Base-by-base conservation (phyloP, 2,329 filamentous ascomycete species). In the Hymenoscyphus albidus region DNA sequence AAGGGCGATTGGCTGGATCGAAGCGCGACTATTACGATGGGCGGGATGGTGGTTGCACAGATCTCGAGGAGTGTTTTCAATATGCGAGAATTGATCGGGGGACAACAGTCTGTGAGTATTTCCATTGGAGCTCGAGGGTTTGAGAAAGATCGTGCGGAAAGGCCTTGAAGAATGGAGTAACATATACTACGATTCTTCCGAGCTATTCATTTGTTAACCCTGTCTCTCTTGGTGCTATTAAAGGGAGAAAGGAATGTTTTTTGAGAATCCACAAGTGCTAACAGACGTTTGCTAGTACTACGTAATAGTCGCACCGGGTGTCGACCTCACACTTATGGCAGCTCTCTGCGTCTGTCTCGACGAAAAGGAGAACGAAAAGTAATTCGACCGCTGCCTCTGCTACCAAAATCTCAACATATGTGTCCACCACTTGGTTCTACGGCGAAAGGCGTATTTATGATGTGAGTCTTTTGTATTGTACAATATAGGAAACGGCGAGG, bases 331-430 rank as follows among this genome's bases (percentile, higher is more conserved):
- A 3, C 72, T 91, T 58, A 83, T 91, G 68, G 85, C 81, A 0
- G 88, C 88, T 12, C 78, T 91, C 71, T 90, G 87, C 72, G 86
- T 91, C 61, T 86, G 83, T 66, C 77, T 91, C 65, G 88, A 91
- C 68, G 87, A 90, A 80, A 83, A 82, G 78, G 83, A 88, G 64
- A 84, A 86, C 58, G 80, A 68, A 63, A 65, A 70, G 62, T 70
- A 66, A 51, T 57, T 27, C 44, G 16, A 44, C 16, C n/a, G 16
- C 16, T 44, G 16, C n/a, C 42, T 44, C 9, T 18, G 7, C 42
- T 35, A 35, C 3, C 35, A 35, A 7, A n/a, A n/a, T 44, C 42
- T n/a, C 42, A 44, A 44, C 16, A 44, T 14, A 35, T 35, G 14
- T 14, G 42, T 44, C 42, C 5, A 51, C 18, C 44, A 51, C n/a